Conservation (phyloP, 441 rosid species). For the Adansonia rubrostipa region DNA sequence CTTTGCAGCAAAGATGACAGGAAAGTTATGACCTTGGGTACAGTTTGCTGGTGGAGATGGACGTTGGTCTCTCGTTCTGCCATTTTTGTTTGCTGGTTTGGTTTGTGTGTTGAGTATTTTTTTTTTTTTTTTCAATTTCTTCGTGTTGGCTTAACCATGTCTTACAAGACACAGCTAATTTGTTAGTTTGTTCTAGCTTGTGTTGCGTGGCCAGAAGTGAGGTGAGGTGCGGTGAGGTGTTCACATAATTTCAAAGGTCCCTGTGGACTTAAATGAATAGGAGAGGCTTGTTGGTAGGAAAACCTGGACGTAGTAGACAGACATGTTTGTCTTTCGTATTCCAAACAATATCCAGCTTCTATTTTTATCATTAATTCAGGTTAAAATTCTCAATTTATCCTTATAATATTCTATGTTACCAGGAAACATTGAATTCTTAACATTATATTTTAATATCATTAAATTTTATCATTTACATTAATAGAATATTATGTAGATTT, state of each 20-base stretch:
- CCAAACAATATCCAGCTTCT: no score
- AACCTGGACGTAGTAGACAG: no score
- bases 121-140: neutral
- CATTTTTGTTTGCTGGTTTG: slow-evolving; percentile 23
- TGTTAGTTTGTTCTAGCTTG: neutral
- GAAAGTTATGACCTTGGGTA: slow-evolving; percentile 59
- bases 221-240: neutral
- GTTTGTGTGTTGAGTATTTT: neutral
- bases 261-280: neutral
- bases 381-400: no score
- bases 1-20: slow-evolving; percentile 75
- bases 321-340: no score
- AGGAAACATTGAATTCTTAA: no score
- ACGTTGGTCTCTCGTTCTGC: slow-evolving; percentile 27
- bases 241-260: slow-evolving; percentile 6
- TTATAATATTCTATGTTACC: no score
- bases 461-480: no score
- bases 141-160: slow-evolving; percentile 24
- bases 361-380: no score
- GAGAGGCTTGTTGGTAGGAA: no score
- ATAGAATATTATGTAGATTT: no score
- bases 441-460: no score
- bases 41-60: slow-evolving; percentile 4
- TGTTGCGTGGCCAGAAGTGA: neutral
- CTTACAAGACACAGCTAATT: neutral